A percentile compares a stretch with the other conserved stretches of the same genome.
Conservation (phyloP, 1,284 basidiomycete genomes). For the Melampsora allii-populina region DNA sequence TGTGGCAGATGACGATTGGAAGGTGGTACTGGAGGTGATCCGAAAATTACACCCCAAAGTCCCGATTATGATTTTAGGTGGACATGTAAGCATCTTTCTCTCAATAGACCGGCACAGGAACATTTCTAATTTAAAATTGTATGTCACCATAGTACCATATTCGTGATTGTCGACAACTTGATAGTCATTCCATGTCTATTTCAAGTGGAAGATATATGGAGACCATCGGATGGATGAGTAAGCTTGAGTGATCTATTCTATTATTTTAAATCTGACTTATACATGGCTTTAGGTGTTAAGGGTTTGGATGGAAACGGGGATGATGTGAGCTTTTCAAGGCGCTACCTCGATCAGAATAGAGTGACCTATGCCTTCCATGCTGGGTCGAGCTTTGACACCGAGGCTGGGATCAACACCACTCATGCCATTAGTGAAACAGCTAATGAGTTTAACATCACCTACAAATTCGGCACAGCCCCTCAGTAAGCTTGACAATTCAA, state of each 20-base stretch:
- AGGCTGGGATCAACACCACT: slow-evolving; percentile 44
- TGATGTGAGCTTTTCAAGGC: slow-evolving; percentile 62
- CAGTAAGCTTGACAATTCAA: slow-evolving; percentile 35
- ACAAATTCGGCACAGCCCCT: slow-evolving; percentile 46
- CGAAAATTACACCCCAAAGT: slow-evolving; percentile 67
- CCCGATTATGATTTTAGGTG: slow-evolving; percentile 76
- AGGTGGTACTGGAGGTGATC: slow-evolving; percentile 71
- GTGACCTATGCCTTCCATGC: slow-evolving; percentile 64
- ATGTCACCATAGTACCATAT: slow-evolving; percentile 62
- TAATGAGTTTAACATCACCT: slow-evolving; percentile 47
- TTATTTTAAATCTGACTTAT: neutral
- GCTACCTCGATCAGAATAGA: slow-evolving; percentile 70
- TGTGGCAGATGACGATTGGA: slow-evolving; percentile 57
- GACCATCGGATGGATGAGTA: slow-evolving; percentile 63
- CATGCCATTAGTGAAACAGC: slow-evolving; percentile 43
- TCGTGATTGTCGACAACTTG: slow-evolving; percentile 67
- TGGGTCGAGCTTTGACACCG: slow-evolving; percentile 46
- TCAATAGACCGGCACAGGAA: neutral
- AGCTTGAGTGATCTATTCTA: slow-evolving; percentile 6
- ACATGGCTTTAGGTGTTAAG: slow-evolving; percentile 36
- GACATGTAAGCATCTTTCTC: slow-evolving; percentile 50
- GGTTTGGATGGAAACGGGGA: slow-evolving; percentile 39
- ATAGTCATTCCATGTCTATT: slow-evolving; percentile 65
- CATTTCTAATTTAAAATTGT: neutral
- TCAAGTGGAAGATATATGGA: slow-evolving; percentile 84